phyloP scores from a whole-genome alignment of 2,329 filamentous ascomycete species.

The Arthrobotrys megalospora region DNA sequence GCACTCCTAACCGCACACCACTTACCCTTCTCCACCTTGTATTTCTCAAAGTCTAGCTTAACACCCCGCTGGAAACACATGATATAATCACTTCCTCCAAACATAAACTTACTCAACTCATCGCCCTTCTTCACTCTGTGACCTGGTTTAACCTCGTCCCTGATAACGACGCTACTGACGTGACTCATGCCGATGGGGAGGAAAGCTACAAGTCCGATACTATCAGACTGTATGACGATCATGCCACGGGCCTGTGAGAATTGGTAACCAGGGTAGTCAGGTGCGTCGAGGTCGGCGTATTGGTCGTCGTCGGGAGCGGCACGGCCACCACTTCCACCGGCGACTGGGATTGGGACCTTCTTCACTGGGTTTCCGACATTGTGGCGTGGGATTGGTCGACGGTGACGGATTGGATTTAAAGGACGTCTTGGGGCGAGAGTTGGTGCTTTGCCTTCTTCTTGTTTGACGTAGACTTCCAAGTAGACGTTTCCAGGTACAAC shows the following conservation, averaged over 20 bases:
- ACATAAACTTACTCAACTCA: slow-evolving; percentile 69
- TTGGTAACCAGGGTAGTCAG: slow-evolving; percentile 68
- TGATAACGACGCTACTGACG: slow-evolving; percentile 68
- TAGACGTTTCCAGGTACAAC: slow-evolving; percentile 67
- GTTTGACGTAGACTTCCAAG: slow-evolving; percentile 66
- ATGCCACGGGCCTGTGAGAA: slow-evolving; percentile 68
- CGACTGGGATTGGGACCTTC: slow-evolving; percentile 7
- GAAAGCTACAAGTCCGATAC: slow-evolving; percentile 67
- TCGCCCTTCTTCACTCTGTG: slow-evolving; percentile 67
- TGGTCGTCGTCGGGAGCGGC: slow-evolving; percentile 29
- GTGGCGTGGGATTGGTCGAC: slow-evolving; percentile 3
- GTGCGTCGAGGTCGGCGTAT: slow-evolving; percentile 65
- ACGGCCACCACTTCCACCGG: not conserved
- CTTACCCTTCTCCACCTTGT: slow-evolving; percentile 22
- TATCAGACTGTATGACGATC: slow-evolving; percentile 67
- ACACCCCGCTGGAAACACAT: slow-evolving; percentile 67
- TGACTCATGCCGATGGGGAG: slow-evolving; percentile 70
- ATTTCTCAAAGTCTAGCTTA: slow-evolving; percentile 59
- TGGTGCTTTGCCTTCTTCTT: slow-evolving; percentile 47
- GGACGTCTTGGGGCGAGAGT: slow-evolving; percentile 36
- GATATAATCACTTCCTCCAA: slow-evolving; percentile 69
- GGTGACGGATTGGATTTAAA: slow-evolving; percentile 39
- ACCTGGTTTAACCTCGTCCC: slow-evolving; percentile 57
- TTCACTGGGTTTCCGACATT: not conserved
- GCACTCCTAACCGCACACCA: slow-evolving; percentile 33